Base-by-base conservation (phyloP, 2,329 filamentous ascomycete species). In the Dissoconium aciculare region DNA sequence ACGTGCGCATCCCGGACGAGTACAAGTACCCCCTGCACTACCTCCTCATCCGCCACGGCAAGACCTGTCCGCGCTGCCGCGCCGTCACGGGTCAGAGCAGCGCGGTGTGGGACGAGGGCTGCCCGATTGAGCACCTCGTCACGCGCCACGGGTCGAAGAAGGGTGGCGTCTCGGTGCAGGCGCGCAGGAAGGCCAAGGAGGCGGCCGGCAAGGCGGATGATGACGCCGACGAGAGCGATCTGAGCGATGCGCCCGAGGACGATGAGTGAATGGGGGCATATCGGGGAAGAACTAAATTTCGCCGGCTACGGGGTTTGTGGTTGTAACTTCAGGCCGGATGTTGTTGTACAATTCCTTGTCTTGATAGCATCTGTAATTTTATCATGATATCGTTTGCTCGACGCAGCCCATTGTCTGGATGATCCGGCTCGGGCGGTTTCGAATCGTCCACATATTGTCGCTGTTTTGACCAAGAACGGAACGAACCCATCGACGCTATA, bases 151-250 rank as follows among this genome's bases (percentile, higher is more conserved):
- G 68, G 5, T 62, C 57, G 35, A 64, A 65, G 42, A 69, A 69
- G 44, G 60, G 52, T 23, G 55, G 49, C 24, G 39, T 37, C 3
- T 47, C 41, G n/a, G 39, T 39, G 16, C 41, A 31, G 26, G 42
- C 41, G 21, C 40, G 42, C 26, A 47, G 44, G 44, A 13, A 67
- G 58, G 13, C 68, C 64, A 4, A 78, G 76, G 52, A 85, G 83
- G 4, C 80, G 85, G 35, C 76, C 74, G n/a, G 75, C 66, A n/a
- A 85, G 65, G 9, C 91, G 69, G 5, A 82, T 80, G 5, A 74
- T 64, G 38, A 89, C 85, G 56, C 89, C 78, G 33, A 91, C 64
- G 50, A 72, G 68, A 43, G 38, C 30, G 50, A 45, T 32, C 31
- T 43, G 35, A 47, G 42, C 53, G 37, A 51, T 44, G 31, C 57